Base-by-base conservation (phyloP, 2,329 filamentous ascomycete genomes). In the Pseudopithomyces maydicus region DNA sequence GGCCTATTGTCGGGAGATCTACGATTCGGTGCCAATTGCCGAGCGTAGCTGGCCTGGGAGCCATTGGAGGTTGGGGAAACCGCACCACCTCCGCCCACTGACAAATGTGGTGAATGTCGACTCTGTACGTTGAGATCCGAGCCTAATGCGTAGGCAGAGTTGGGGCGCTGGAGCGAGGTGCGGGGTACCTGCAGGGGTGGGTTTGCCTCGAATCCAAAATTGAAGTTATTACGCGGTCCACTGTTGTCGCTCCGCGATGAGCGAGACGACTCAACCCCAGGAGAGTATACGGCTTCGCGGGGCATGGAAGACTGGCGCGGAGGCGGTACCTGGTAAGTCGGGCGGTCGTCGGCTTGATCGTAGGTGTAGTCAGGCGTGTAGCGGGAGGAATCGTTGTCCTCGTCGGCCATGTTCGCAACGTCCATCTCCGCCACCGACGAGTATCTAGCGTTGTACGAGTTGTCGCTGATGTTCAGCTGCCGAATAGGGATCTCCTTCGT, bases 141-240 rank as follows among this genome's bases (percentile, higher is more conserved):
- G 46, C 85, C 84, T 14, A 85, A 82, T 2, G 91, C 95, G 74
- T 92, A 93, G 5, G 88, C 82, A 12, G 93, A 97, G 22, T 83
- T 83, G 5, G 92, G 92, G 50, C 93, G 84, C 39, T 84, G 83
- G 60, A 90, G 72, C 14, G 85, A 86, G 57, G 80, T 85, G 68
- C 77, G 85, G 63, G 83, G 79, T 56, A 79, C 69, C 47, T 74
- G 70, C 36, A 75, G 59, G 23, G 69, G 70, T 26, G 58, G 66
- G n/a, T 48, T 48, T 19, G 32, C 32, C 17, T 70, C 73, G 15
- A 64, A 63, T 8, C 66, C 69, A 48, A 68, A 70, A 42, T 70
- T 60, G 62, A 76, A 72, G 52, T 60, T 64, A 57, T 66, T 61
- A 43, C 62, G 68, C 14, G 32, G 36, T 36, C 62, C 66, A 45